Evolutionary conservation across 805 yeast species (phyloP), one percentile per base, ranked within the genome.

Genomic region (Sugiyamaella marilandica): DNA sequence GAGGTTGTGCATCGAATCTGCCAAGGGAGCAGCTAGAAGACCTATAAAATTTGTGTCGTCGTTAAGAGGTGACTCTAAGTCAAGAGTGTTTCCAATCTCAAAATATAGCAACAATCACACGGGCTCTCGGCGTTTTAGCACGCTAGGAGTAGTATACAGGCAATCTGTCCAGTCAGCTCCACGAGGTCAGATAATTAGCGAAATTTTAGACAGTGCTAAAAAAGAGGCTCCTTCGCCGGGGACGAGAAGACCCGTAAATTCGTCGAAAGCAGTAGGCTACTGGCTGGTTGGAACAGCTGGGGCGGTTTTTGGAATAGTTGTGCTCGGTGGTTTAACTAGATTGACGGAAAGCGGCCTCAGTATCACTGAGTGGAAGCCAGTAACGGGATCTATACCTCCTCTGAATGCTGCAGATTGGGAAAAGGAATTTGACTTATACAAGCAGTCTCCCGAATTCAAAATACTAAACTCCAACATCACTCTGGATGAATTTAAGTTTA

Each of bases 291-390:
- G 94, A 21, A 84, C 95, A 0, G 86, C 97, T 1, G 85, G 86
- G 0, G 72, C 94, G 13, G 96, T 94, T 1, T 94, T 94, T 69
- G 97, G 95, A 34, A 94, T 94, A 56, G 98, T 94, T 13, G 83
- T 94, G n/a, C 75, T 94, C 4, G 99, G 99, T 45, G 99, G 99
- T 0, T 75, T 94, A 45, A 94, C 99, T 0, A 79, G 99, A 63
- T 76, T 94, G 44, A 94, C 99, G 0, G 99, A 94, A 65, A 87
- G 96, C 0, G 99, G 99, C 0, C 74, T 94, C 45, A 86, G 96
- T 46, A 94, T 94, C 67, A 94, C 98, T 1, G 99, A 94, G 66
- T 94, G 99, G 99, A 88, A 84, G 67, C 99, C 99, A 1, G 90
- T 94, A 26, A 89, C 99, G 0, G 99, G 99, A 45, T 73, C 95